phyloP scores from a whole-genome alignment of 2,329 filamentous ascomycete genomes.

The Neospermospora avenae region DNA sequence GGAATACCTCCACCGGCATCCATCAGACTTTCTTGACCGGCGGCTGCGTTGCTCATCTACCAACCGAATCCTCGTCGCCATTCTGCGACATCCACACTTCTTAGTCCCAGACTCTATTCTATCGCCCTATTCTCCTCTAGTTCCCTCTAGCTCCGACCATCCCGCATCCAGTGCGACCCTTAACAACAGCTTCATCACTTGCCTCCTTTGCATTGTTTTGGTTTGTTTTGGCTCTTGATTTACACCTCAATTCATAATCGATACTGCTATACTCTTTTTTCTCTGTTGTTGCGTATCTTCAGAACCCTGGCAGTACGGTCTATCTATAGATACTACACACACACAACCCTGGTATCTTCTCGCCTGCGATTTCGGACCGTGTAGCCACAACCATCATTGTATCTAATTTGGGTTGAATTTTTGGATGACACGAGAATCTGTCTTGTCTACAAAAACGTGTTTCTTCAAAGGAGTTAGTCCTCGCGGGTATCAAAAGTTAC shows the following conservation, averaged over 20 bases:
- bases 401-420: conserved; percentile 18
- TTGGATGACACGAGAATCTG: background rate
- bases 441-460: conserved; percentile 15
- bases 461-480: conserved; percentile 25
- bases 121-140: background rate
- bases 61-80: conserved; percentile 25
- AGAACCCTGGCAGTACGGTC: conserved; percentile 31
- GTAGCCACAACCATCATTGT: conserved; percentile 24
- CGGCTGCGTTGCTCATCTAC: conserved; percentile 17
- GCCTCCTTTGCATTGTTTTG: conserved; percentile 18
- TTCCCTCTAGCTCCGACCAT: conserved; percentile 13
- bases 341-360: conserved; percentile 11
- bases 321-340: conserved; percentile 21
- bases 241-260: conserved; percentile 17
- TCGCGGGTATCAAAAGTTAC: conserved; percentile 25
- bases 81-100: conserved; percentile 18
- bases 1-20: conserved; percentile 6
- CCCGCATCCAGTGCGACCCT: conserved; percentile 19
- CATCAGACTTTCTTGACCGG: conserved; percentile 19
- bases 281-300: conserved; percentile 21
- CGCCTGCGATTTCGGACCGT: conserved; percentile 24
- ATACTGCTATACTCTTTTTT: conserved; percentile 14
- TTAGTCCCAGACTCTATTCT: conserved; percentile 26
- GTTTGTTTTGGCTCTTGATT: conserved; percentile 14
- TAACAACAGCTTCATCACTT: conserved; percentile 17